These are phyloP conservation scores for Beta corolliflora DNA, from an alignment of 179 eudicot genomes.

Conservation along the genomic window DNA sequence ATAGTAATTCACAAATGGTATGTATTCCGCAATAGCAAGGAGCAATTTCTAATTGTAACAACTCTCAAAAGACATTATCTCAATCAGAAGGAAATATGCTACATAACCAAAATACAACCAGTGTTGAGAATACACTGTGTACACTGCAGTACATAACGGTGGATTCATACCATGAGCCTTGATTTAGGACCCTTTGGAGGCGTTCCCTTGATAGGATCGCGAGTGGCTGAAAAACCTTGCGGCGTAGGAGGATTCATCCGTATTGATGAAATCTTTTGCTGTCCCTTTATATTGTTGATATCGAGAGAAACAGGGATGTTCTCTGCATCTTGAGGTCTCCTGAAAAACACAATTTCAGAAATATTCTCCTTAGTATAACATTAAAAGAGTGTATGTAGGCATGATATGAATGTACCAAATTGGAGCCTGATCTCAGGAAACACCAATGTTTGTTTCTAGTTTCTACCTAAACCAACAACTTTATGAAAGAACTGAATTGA, in stretches of 20 bases:
- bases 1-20: too few relatives aligned
- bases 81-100: background rate
- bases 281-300: constrained; percentile 45
- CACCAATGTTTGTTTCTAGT: too few relatives aligned
- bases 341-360: constrained; percentile 32
- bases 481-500: background rate
- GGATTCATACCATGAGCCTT: constrained; percentile 50
- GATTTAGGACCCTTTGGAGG: constrained; percentile 55
- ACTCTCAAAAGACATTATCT: background rate
- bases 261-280: constrained; percentile 41
- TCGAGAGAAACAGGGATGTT: constrained; percentile 54
- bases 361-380: background rate
- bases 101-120: background rate
- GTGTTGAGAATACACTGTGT: background rate
- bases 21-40: background rate
- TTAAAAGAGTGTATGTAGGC: too few relatives aligned
- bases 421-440: too few relatives aligned
- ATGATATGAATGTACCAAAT: too few relatives aligned
- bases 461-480: too few relatives aligned
- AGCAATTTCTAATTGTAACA: background rate
- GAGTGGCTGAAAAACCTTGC: constrained; percentile 69
- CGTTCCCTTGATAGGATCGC: constrained; percentile 40
- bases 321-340: constrained; percentile 62
- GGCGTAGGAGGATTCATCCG: constrained; percentile 86
- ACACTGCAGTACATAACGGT: too few relatives aligned